Conservation (phyloP, 176 grass and related monocot species). For the Rhynchospora pubera region DNA sequence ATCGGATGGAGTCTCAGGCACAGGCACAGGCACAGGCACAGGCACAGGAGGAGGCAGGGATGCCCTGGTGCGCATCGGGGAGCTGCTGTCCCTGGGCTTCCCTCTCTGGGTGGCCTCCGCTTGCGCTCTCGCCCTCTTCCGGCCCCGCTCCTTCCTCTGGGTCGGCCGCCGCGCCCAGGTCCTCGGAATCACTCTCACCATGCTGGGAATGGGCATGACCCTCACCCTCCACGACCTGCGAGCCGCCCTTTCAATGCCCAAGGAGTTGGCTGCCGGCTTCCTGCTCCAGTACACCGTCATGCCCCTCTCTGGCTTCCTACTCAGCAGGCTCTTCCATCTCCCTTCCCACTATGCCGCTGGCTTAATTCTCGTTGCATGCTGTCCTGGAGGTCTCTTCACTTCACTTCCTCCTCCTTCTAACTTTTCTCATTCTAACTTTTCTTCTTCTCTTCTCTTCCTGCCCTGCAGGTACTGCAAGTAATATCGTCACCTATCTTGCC, state of each 20-base stretch:
- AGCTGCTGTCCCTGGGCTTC: slow-evolving; percentile 62
- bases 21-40: too few species aligned
- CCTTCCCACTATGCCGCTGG: slow-evolving; percentile 87
- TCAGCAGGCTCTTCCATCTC: slow-evolving; percentile 71
- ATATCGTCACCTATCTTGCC: slow-evolving; percentile 92
- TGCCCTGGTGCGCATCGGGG: slow-evolving; percentile 45
- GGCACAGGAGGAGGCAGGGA: too few species aligned
- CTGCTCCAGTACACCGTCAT: slow-evolving; percentile 85
- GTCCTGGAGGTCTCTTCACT: too few species aligned
- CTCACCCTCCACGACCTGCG: slow-evolving; percentile 67
- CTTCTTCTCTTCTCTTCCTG: too few species aligned
- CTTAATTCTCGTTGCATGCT: slow-evolving; percentile 71
- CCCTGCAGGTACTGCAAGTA: slow-evolving; percentile 91
- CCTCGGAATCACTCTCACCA: slow-evolving; percentile 59
- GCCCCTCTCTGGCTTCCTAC: slow-evolving; percentile 62
- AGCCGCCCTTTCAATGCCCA: slow-evolving; percentile 71
- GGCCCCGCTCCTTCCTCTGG: slow-evolving; percentile 63
- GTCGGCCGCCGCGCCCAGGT: slow-evolving; percentile 47
- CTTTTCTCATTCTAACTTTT: too few species aligned
- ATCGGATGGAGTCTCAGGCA: too few species aligned
- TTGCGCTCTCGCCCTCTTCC: slow-evolving; percentile 51
- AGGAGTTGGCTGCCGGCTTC: slow-evolving; percentile 65
- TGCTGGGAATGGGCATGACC: slow-evolving; percentile 98
- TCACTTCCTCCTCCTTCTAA: too few species aligned
- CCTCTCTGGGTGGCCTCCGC: slow-evolving; percentile 73